Base-by-base conservation (phyloP, 208 protist species). In the Trypanosoma theileri region DNA sequence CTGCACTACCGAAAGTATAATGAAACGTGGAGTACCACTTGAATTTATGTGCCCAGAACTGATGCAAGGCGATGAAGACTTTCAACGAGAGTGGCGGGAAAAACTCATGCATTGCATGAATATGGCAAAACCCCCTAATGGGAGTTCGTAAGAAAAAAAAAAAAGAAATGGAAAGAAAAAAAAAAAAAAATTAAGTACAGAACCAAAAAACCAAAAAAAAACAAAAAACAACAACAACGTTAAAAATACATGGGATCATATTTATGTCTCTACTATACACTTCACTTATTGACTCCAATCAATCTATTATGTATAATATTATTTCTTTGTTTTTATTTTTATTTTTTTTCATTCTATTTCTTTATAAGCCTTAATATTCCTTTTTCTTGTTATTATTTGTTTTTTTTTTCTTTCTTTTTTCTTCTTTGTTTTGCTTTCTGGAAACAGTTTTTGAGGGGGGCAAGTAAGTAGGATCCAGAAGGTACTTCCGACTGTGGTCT, bases 41-140 rank as follows among this genome's bases (percentile, higher is more conserved):
- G 86, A 95, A 67, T 79, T 95, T 26, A 56, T 77, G 28, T 68
- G 81, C 41, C 86, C 89, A 0, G 80, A 92, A 57, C 62, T 92
- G 50, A 57, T 95, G 21, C 40, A 66, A 26, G 42, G 50, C 22
- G 80, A 81, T 59, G 59, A 63, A n/a, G 70, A 90, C 0, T 68
- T 79, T 12, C 35, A 57, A 52, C 52, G 65, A 17, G 67, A 75
- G n/a, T 70, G 69, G 76, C 28, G 53, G 35, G 63, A 67, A 17
- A 64, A 73, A 53, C 24, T 75, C 26, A 51, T 59, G 53, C 54
- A 69, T 42, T 69, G 42, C 21, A 35, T 75, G 16, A 50, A 54
- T 31, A 22, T 44, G 40, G 69, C 21, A 17, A 9, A 51, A 28
- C 44, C 57, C 21, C 19, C 35, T 19, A 17, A 60, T 21, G n/a